Evolutionary conservation across 352 stramenopile genomes (phyloP).

Genomic region (Thraustochytrium sp.): DNA sequence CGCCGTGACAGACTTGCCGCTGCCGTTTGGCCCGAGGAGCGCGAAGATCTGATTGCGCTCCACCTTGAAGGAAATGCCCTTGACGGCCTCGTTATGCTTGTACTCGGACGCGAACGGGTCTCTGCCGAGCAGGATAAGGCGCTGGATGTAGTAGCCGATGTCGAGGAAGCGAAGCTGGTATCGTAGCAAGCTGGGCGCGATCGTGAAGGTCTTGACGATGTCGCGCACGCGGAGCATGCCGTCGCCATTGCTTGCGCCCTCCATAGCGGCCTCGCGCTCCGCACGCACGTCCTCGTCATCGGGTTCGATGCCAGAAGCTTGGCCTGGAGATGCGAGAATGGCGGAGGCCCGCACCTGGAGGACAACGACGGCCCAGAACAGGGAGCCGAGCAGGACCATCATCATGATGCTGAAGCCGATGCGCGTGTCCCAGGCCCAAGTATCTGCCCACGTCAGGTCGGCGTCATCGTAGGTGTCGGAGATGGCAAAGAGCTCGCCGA

Average conservation of each 20-base stretch:
- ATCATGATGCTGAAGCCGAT: conserved; percentile 2
- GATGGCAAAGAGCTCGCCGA: not conserved
- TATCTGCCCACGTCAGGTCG: not conserved
- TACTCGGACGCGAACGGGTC: conserved; percentile 4
- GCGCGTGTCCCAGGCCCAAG: not conserved
- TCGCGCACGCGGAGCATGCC: not conserved
- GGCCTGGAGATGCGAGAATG: not conserved
- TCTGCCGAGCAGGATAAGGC: not conserved
- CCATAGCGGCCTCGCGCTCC: not conserved
- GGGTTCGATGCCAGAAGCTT: not conserved
- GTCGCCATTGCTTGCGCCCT: not conserved
- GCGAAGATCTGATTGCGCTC: conserved; percentile 48
- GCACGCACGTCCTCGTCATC: not conserved
- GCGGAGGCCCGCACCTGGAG: not conserved
- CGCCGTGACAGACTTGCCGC: conserved; percentile 52
- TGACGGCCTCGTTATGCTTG: conserved; percentile 33
- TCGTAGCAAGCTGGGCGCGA: not conserved
- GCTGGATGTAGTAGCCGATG: not conserved
- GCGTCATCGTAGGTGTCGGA: not conserved
- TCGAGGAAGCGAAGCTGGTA: conserved; percentile 1
- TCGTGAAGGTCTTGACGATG: conserved; percentile 26
- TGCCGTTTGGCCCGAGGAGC: conserved; percentile 53
- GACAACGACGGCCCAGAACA: not conserved
- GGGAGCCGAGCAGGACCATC: not conserved
- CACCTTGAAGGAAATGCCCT: conserved; percentile 18